Base-by-base conservation (phyloP, 75 land plant species). In the Picea glauca region DNA sequence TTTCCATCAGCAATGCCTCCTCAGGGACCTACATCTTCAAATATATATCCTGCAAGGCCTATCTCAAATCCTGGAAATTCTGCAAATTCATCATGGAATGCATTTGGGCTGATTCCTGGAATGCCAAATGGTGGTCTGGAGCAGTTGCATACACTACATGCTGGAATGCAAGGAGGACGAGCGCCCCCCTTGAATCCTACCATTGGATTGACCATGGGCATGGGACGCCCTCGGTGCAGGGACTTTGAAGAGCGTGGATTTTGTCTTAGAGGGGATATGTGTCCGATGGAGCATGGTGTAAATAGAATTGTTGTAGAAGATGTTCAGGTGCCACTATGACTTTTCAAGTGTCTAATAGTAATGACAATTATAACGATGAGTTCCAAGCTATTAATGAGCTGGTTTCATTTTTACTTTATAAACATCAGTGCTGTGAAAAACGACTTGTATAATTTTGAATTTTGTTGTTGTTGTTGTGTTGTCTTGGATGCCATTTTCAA, bases 201-300 rank as follows among this genome's bases (percentile, higher is more conserved):
- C 4, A 58, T 87, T 43, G 87, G 85, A 72, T 59, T 88, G 18
- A 54, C 32, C 20, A 84, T 86, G 77, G 86, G 87, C 62, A 78
- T 93, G 72, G 84, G 88, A 5, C 91, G 92, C 35, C 95, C 90
- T 67, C 84, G 92, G 58, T 94, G 98, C 78, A 84, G 91, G 78
- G 99, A 97, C 77, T 97, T 97, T 85, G 98, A 97, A 80, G 99
- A 97, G 81, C 88, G 92, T 70, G 99, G 99, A 58, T 97, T 86
- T 89, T 97, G 99, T 79, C 82, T 97, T 11, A 86, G 98, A 79
- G 99, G 99, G 15, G 98, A 97, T 72, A 86, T 94, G 85, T 97
- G 99, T 78, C 98, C 99, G 46, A 94, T 97, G 99, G 99, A 97
- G 77, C 99, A 97, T 90, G 99, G 99, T 76, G 84, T 94, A 56